Evolutionary conservation across 257 asterid species (phyloP).

Genomic region (Petunia axillaris): DNA sequence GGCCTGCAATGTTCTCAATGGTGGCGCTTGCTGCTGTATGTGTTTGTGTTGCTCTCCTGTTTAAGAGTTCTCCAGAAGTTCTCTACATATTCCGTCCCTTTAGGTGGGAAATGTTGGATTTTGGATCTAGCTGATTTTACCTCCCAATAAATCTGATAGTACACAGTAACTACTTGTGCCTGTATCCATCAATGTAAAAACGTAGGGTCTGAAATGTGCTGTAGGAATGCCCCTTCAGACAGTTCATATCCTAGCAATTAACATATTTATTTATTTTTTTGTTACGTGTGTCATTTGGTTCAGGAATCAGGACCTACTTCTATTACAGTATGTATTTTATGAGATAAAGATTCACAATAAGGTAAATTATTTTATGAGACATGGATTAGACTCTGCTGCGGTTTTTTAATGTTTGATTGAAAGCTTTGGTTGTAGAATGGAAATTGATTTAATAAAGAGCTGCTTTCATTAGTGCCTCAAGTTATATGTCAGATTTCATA

Average conservation of each 20-base stretch:
- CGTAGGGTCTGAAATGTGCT: constrained; percentile 36
- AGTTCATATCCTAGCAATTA: constrained; percentile 25
- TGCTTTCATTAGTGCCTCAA: no score
- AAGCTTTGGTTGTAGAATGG: not conserved
- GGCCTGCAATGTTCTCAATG: constrained; percentile 75
- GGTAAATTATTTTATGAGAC: not conserved
- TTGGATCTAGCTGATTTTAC: constrained; percentile 54
- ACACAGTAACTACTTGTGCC: constrained; percentile 17
- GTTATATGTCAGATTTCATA: no score
- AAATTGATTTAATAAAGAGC: no score
- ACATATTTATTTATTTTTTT: constrained; percentile 28
- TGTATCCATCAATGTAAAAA: constrained; percentile 34
- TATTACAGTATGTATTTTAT: not conserved
- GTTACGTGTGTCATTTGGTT: not conserved
- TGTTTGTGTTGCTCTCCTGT: constrained; percentile 76
- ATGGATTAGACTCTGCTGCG: not conserved
- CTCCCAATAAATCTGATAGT: constrained; percentile 2
- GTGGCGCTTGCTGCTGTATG: constrained; percentile 76
- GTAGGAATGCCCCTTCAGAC: constrained; percentile 20
- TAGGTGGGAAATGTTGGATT: constrained; percentile 78
- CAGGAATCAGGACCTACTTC: not conserved
- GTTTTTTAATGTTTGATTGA: not conserved
- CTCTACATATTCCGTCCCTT: constrained; percentile 63
- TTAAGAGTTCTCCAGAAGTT: constrained; percentile 69
- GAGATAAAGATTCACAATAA: not conserved